Evolutionary conservation across 2,329 filamentous ascomycete species (phyloP).

Genomic region (Penicillium sp.): DNA sequence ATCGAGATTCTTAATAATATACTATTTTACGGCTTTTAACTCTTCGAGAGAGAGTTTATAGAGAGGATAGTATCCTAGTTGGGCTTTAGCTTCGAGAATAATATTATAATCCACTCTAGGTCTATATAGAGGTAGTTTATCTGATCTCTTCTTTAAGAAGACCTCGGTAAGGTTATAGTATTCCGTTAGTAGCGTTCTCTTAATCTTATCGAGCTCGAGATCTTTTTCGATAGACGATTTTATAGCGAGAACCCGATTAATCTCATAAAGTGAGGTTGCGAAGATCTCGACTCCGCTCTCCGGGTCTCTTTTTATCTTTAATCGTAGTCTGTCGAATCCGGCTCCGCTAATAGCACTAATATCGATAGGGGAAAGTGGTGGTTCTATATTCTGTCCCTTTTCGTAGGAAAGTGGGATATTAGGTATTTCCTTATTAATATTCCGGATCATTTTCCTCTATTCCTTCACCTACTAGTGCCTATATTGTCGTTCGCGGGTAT

Average conservation of each 20-base stretch:
- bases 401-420: no score
- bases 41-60: not conserved
- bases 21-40: not conserved
- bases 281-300: no score
- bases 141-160: not conserved
- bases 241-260: accelerated
- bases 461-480: no score
- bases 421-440: no score
- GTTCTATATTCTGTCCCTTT: no score
- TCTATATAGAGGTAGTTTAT: not conserved
- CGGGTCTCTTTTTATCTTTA: no score
- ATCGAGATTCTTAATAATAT: not conserved
- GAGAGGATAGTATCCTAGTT: not conserved
- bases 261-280: no score
- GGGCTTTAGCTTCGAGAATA: not conserved
- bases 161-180: not conserved
- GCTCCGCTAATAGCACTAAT: no score
- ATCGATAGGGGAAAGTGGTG: no score
- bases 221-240: not conserved
- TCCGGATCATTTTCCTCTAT: no score
- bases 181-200: not conserved
- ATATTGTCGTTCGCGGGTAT: no score
- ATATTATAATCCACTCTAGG: not conserved
- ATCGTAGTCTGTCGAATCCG: no score
- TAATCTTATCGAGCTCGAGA: accelerated